Conservation (phyloP, 2,329 filamentous ascomycete species). For the Ophiocordyceps sinensis region DNA sequence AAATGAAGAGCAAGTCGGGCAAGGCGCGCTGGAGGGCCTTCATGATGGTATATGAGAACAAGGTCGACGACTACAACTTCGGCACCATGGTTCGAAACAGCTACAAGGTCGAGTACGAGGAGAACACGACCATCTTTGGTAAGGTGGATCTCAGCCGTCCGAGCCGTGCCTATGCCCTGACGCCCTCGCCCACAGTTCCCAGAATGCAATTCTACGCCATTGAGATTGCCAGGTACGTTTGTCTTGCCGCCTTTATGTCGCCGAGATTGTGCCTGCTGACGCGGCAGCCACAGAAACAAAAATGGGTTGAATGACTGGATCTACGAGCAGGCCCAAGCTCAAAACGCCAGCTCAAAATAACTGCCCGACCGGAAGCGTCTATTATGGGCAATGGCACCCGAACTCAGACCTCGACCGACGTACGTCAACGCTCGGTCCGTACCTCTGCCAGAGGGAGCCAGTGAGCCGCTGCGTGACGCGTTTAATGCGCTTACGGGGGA, state of each 20-base stretch:
- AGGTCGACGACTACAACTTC: constrained; percentile 95
- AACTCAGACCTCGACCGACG: no score
- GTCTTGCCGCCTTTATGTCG: background rate
- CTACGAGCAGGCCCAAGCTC: constrained; percentile 64
- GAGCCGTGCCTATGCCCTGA: background rate
- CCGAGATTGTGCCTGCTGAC: constrained; percentile 2
- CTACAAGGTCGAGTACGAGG: constrained; percentile 69
- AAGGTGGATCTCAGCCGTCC: constrained; percentile 10
- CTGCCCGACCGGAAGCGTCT: background rate
- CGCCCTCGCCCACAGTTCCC: constrained; percentile 23
- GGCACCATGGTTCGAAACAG: constrained; percentile 79
- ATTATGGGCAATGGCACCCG: background rate
- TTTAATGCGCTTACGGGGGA: no score
- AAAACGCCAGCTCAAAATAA: constrained; percentile 22
- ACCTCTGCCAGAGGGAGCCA: no score
- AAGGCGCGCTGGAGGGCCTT: constrained; percentile 94
- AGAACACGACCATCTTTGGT: constrained; percentile 89
- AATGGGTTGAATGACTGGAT: constrained; percentile 93
- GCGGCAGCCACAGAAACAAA: constrained; percentile 54
- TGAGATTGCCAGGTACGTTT: constrained; percentile 29
- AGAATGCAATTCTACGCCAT: constrained; percentile 43
- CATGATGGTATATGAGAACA: constrained; percentile 87
- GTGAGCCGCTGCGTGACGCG: no score
- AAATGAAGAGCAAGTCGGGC: constrained; percentile 94
- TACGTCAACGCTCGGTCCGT: no score